Percentiles rank a stretch among this genome's conserved stretches.
Evolutionary conservation across 2,329 filamentous ascomycete species (phyloP).

Genomic region (Thelonectria rubi): DNA sequence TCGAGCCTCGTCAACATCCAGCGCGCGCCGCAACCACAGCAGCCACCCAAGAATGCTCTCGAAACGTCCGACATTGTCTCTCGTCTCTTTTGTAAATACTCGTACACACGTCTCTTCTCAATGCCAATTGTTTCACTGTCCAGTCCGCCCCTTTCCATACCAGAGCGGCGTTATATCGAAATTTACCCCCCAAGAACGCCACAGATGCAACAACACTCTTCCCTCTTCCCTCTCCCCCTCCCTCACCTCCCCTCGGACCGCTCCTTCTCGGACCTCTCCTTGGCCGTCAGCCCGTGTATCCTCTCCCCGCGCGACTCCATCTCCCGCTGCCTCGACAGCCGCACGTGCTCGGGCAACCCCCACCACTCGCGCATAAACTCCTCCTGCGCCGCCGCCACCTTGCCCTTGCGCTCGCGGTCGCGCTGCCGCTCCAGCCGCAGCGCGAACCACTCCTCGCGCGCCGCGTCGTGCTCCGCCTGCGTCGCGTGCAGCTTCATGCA

Average conservation of each 20-base stretch:
- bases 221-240: slow-evolving; percentile 1
- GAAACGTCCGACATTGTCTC: not conserved
- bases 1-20: no score
- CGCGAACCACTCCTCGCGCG: slow-evolving; percentile 93
- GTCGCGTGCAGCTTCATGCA: slow-evolving; percentile 93
- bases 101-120: slow-evolving; percentile 22
- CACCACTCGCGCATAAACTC: slow-evolving; percentile 74
- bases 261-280: slow-evolving; percentile 44
- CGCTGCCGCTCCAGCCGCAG: slow-evolving; percentile 74
- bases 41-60: no score
- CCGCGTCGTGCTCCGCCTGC: slow-evolving; percentile 83
- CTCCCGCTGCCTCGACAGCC: slow-evolving; percentile 59
- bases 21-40: no score
- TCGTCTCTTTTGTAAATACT: slow-evolving; percentile 15
- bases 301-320: slow-evolving; percentile 60
- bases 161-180: slow-evolving; percentile 37
- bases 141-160: slow-evolving; percentile 25
- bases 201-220: slow-evolving; percentile 33
- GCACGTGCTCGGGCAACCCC: slow-evolving; percentile 67
- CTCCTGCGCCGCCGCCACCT: slow-evolving; percentile 69
- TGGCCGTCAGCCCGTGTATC: slow-evolving; percentile 61
- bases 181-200: slow-evolving; percentile 35
- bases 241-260: slow-evolving; percentile 18
- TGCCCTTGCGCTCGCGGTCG: slow-evolving; percentile 71
- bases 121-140: slow-evolving; percentile 20